These are phyloP conservation scores for Clarireedia homoeocarpa DNA, from an alignment of 2,329 filamentous ascomycete species.

Conservation along the genomic window DNA sequence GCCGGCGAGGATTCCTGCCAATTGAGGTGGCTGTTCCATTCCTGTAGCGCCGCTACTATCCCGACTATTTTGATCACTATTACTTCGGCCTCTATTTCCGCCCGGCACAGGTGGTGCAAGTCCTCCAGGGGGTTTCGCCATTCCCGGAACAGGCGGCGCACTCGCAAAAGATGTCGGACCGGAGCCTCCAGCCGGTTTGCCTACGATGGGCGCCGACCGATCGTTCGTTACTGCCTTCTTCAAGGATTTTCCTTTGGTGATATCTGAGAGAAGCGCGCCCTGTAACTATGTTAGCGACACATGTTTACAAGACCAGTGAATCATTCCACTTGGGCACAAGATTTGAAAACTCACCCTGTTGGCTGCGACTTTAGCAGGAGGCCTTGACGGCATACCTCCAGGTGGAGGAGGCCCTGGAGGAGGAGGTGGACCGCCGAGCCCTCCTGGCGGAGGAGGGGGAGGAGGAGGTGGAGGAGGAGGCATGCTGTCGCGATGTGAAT, in stretches of 20 bases:
- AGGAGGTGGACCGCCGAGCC: conserved; percentile 30
- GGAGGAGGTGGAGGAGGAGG: conserved; percentile 61
- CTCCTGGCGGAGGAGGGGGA: conserved; percentile 33
- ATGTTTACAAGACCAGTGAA: conserved; percentile 16
- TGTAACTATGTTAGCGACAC: conserved; percentile 34
- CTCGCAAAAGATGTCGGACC: conserved; percentile 59
- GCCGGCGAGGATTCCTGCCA: conserved; percentile 82
- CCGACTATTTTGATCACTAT: conserved; percentile 59
- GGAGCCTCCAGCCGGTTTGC: conserved; percentile 44
- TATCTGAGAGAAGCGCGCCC: conserved; percentile 84
- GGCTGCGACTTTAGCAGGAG: conserved; percentile 43
- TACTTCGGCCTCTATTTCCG: conserved; percentile 65
- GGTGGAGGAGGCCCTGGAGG: conserved; percentile 25
- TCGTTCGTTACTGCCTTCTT: conserved; percentile 91
- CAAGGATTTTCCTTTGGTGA: conserved; percentile 68
- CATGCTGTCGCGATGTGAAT: conserved; percentile 24
- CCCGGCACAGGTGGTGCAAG: conserved; percentile 65
- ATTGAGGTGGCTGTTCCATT: conserved; percentile 62
- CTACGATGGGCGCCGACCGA: conserved; percentile 71
- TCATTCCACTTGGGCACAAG: neutral
- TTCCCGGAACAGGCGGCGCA: conserved; percentile 72
- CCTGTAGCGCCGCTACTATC: conserved; percentile 34
- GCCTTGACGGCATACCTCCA: conserved; percentile 50
- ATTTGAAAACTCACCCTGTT: conserved; percentile 50
- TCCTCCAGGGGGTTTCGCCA: conserved; percentile 51